These are phyloP conservation scores for Odontarrhena argentea DNA, from an alignment of 345 rosid species.

Conservation along the genomic window DNA sequence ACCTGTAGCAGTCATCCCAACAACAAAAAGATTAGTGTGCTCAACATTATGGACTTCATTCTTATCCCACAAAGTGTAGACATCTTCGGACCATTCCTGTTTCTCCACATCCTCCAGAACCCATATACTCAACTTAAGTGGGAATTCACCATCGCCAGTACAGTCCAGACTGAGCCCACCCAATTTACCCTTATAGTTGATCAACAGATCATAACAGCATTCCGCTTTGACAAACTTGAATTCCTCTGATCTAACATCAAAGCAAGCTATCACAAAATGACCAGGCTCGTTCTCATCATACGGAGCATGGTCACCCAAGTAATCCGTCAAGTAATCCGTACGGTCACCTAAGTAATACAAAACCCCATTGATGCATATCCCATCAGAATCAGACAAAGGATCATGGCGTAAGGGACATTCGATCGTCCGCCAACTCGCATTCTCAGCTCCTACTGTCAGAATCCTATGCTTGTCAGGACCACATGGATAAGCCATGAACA, in stretches of 20 bases:
- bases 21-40: too few species aligned
- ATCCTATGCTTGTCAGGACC: background rate
- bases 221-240: background rate
- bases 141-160: background rate
- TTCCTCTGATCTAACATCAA: conserved; percentile 17
- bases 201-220: background rate
- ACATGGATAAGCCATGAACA: background rate
- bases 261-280: conserved; percentile 8
- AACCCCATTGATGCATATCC: conserved; percentile 24
- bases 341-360: background rate
- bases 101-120: conserved; percentile 18
- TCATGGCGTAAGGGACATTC: background rate
- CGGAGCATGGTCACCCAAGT: background rate
- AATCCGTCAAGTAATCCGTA: too few species aligned
- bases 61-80: background rate
- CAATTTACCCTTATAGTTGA: conserved; percentile 24
- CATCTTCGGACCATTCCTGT: conserved; percentile 1
- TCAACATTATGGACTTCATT: background rate
- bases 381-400: background rate
- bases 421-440: background rate
- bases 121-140: background rate
- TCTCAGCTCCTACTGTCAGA: background rate
- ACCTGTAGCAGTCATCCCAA: background rate
- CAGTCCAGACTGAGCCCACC: background rate
- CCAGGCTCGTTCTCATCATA: too few species aligned